Base-by-base conservation (phyloP, 495 filamentous ascomycete genomes). In the Neurospora sp. region DNA sequence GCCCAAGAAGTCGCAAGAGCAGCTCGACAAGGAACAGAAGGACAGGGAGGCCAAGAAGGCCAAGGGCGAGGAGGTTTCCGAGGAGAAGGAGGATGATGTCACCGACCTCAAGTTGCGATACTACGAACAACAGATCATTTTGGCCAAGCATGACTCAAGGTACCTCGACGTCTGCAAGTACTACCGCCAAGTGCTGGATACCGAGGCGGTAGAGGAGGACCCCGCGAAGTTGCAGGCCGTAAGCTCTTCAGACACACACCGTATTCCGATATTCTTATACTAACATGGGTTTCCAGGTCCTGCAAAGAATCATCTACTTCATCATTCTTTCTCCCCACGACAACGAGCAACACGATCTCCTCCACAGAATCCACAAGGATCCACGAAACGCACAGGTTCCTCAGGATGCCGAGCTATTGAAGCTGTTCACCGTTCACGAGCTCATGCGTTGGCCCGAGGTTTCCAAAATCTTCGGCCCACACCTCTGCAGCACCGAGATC, bases 371-470 rank as follows among this genome's bases (percentile, higher is more conserved):
- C 78, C 89, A 93, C 81, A 84, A 85, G 76, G 92, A 94, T 78
- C 78, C 88, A 59, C 89, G 92, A 43, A 89, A 91, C 75, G 81
- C 88, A 5, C 88, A 88, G 74, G 87, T 97, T 37, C 86, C 93
- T 42, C 84, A 89, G 70, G 94, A 97, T 73, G 88, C 90, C 24
- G 88, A 91, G 76, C 88, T 99, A 4, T 86, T 99, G 39, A 96
- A 96, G 83, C 88, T 93, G 69, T 99, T 98, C 83, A 99, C 96
- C 43, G 90, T 97, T 7, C 94, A 92, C 74, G 96, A 99, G 83
- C 86, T 99, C 71, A 99, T 99, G 96, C 91, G 94, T 80, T 99
- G 96, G 96, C 95, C 96, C 31, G 90, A 94, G 77, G 93, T 99
- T 34, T 86, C 93, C 21, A 88, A 94, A 80, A 85, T 91, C 37